Conservation (phyloP, 768 basidiomycete species). For the Pisolithus albus region DNA sequence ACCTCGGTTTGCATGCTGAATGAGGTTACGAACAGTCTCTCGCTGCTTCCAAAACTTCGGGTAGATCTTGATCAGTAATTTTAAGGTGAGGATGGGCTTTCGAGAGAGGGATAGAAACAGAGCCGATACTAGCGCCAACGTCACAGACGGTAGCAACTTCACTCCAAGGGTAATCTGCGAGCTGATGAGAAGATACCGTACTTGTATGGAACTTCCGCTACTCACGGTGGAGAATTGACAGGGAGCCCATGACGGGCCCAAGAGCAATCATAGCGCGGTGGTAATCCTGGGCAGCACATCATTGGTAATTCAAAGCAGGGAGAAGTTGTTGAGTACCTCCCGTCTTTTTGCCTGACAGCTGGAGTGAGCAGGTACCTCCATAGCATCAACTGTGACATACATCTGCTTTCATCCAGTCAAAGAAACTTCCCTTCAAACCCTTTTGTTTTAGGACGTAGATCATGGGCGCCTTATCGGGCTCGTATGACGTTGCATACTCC, state of each 20-base stretch:
- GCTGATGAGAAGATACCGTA: slow-evolving; percentile 4
- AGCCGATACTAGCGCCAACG: not conserved
- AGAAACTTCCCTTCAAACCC: slow-evolving; percentile 13
- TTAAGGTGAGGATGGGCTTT: not conserved
- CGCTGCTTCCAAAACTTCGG: not conserved
- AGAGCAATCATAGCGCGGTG: slow-evolving; percentile 20
- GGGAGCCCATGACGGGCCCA: slow-evolving; percentile 16
- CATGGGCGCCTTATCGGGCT: slow-evolving; percentile 17
- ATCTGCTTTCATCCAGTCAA: slow-evolving; percentile 18
- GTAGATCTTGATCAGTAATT: not conserved
- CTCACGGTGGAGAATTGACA: slow-evolving; percentile 6
- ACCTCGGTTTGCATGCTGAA: not conserved
- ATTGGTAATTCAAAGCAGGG: no score
- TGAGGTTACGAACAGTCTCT: not conserved
- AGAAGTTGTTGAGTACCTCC: no score
- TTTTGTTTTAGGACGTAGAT: slow-evolving; percentile 13
- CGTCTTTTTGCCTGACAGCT: no score
- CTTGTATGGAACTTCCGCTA: not conserved
- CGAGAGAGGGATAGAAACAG: not conserved
- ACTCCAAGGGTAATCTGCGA: not conserved
- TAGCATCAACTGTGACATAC: slow-evolving; percentile 6
- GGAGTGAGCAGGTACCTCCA: no score
- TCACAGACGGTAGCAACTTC: not conserved
- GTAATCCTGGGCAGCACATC: slow-evolving; percentile 9
- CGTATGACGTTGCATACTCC: slow-evolving; percentile 18